phyloP scores from a whole-genome alignment of 2,329 filamentous ascomycete species.

The Penicillium verrucosum region DNA sequence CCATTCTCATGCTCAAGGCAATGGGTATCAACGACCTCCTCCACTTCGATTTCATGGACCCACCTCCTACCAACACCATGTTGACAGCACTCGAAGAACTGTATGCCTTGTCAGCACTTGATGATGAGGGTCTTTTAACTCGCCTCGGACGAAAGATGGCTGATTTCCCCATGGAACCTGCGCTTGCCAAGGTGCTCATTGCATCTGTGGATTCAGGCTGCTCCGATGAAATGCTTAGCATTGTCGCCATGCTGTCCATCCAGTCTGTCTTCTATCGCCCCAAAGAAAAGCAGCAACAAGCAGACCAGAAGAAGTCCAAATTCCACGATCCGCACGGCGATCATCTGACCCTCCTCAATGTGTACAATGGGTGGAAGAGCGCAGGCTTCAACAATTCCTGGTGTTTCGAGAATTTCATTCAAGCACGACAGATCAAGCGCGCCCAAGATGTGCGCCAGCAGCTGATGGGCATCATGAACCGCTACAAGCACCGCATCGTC shows the following conservation, averaged over 20 bases:
- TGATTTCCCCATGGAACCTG: constrained; percentile 96
- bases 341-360: constrained; percentile 90
- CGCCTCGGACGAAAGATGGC: constrained; percentile 94
- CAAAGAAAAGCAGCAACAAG: constrained; percentile 94
- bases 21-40: constrained; percentile 99
- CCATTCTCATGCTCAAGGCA: constrained; percentile 95
- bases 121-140: constrained; percentile 92
- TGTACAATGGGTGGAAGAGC: constrained; percentile 95
- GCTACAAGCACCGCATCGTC: constrained; percentile 76
- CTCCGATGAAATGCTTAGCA: constrained; percentile 89
- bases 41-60: constrained; percentile 99
- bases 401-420: constrained; percentile 98
- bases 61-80: constrained; percentile 96
- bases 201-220: constrained; percentile 82
- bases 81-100: constrained; percentile 92
- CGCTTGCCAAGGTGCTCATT: constrained; percentile 85
- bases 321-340: constrained; percentile 95
- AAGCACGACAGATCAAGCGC: constrained; percentile 81
- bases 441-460: constrained; percentile 92
- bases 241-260: constrained; percentile 90
- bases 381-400: constrained; percentile 78
- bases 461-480: constrained; percentile 87
- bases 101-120: constrained; percentile 84
- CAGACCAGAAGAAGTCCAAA: constrained; percentile 95
- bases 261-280: constrained; percentile 89